Evolutionary conservation across 2,329 filamentous ascomycete genomes (phyloP).

Genomic region (Aurifilum marmelostoma): DNA sequence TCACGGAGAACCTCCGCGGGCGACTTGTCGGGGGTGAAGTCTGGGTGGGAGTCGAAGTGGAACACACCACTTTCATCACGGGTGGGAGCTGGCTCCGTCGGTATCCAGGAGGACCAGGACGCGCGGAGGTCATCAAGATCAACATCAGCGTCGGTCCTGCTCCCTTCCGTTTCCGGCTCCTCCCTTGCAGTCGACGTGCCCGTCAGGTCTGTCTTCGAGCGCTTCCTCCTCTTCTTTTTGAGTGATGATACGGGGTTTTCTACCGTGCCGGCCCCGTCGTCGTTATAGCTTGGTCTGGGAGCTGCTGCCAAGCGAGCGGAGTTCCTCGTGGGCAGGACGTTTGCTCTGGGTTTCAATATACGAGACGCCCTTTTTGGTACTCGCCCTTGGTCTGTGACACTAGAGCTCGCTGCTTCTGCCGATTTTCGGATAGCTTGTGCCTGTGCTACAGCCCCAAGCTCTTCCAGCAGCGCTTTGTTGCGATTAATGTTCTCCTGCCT

Average conservation of each 20-base stretch:
- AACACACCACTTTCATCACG: constrained; percentile 47
- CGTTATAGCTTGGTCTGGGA: constrained; percentile 42
- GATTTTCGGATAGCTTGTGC: constrained; percentile 34
- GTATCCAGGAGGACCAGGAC: constrained; percentile 49
- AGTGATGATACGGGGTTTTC: neutral
- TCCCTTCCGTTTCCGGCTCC: neutral
- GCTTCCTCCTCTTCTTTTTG: neutral
- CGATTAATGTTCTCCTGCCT: constrained; percentile 52
- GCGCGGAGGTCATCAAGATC: constrained; percentile 34
- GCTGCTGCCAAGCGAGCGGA: constrained; percentile 53
- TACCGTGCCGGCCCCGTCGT: constrained; percentile 35
- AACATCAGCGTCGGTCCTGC: neutral
- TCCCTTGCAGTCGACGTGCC: neutral
- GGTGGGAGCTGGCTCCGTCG: constrained; percentile 43
- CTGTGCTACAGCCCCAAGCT: constrained; percentile 46
- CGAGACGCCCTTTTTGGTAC: constrained; percentile 10
- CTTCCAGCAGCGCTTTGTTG: constrained; percentile 51
- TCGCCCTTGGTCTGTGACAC: neutral
- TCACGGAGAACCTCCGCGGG: constrained; percentile 55
- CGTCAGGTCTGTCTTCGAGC: neutral
- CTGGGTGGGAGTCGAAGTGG: constrained; percentile 48
- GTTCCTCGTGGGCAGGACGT: constrained; percentile 42
- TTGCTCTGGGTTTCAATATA: constrained; percentile 15
- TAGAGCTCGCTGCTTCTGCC: neutral
- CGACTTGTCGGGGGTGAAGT: constrained; percentile 56